Evolutionary conservation across 192 early-diverging fungal genomes (phyloP), one percentile per base, ranked within the genome.

Genomic region (Linnemannia schmuckeri): DNA sequence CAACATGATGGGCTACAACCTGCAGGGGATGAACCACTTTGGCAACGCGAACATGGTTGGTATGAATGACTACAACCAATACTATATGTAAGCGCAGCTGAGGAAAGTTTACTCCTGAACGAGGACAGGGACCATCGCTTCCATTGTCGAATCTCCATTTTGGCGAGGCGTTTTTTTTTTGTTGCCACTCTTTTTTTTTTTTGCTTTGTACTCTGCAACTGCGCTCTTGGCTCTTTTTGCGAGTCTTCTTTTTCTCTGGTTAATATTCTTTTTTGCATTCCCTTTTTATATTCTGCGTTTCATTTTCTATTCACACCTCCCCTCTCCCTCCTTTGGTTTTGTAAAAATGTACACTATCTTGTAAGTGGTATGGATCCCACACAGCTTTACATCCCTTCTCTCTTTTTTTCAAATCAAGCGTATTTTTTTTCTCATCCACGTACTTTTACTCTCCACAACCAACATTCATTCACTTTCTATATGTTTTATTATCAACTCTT

Each of bases 41-140:
- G 82, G 89, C 18, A 87, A 89, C 77, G 82, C 86, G 38, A 85
- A 89, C 47, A 89, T 91, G 82, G 82, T 91, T 79, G 90, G 90
- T 33, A 85, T 91, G 82, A 90, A 90, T 77, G 90, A 91, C 61
- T 89, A 88, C 55, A 82, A 82, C 61, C 80, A 73, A 4, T 82
- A 82, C 33, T 91, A 91, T 78, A 88, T 91, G 83, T 91, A 88
- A 91, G 24, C n/a, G 33, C 30, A 12, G 44, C 44, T 46, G 9
- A 46, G 44, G 44, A 46, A 46, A 38, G 22, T 20, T 8, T 70
- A 0, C 37, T 30, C 68, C 68, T 20, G 22, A 8, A 15, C 38
- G 57, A 27, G 74, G 20, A 69, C 18, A 63, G 37, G 54, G 49
- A 5, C 20, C 20, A n/a, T 49, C n/a, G 37, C 30, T 18, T 71